phyloP scores from a whole-genome alignment of 768 basidiomycete species.

The Rhizopogon sp. region DNA sequence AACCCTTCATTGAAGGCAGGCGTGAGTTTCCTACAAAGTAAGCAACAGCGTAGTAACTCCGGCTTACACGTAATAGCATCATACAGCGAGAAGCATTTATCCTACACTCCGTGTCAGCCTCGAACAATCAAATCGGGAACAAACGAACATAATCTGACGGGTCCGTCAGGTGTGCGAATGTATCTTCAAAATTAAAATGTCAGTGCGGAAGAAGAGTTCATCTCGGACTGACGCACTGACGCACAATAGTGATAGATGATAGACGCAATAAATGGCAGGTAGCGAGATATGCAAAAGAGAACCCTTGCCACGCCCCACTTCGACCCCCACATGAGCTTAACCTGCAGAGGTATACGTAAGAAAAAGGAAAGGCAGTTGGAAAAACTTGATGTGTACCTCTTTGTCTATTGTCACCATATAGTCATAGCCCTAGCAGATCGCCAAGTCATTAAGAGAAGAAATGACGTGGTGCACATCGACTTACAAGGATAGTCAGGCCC shows the following conservation, averaged over 20 bases:
- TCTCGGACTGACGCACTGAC: neutral
- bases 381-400: neutral
- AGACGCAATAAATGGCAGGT: constrained; percentile 1
- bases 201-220: neutral
- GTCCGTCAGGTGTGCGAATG: neutral
- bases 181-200: neutral
- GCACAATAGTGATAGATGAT: constrained; percentile 1
- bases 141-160: neutral
- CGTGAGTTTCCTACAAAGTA: neutral
- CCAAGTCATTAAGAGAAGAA: neutral
- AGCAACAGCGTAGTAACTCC: neutral
- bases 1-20: neutral
- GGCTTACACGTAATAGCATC: neutral
- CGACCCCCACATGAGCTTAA: constrained; percentile 1
- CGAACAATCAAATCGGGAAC: neutral
- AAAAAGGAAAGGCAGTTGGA: neutral
- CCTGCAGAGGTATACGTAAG: neutral
- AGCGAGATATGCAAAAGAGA: constrained; percentile 1
- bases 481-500: neutral
- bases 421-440: neutral
- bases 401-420: neutral
- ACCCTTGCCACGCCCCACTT: neutral
- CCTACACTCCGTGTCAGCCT: neutral
- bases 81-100: neutral
- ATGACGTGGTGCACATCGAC: neutral